Evolutionary conservation across 2,329 filamentous ascomycete genomes (phyloP).

Genomic region (Trichoderma harzianum): DNA sequence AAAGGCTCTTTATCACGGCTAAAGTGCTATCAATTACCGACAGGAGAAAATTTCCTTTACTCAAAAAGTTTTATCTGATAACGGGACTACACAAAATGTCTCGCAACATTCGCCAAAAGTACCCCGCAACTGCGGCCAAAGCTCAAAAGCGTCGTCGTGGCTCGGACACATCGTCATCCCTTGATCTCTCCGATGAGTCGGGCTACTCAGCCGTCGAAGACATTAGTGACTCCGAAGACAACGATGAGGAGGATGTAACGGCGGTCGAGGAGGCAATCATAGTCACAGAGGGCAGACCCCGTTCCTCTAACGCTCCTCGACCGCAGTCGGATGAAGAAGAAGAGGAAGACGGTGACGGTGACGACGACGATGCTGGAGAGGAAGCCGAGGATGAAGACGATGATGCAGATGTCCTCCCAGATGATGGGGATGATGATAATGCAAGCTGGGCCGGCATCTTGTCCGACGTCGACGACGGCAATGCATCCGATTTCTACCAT

Average conservation of each 20-base stretch:
- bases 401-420: constrained; percentile 34
- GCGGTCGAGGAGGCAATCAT: constrained; percentile 77
- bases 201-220: constrained; percentile 76
- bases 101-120: constrained; percentile 51
- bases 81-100: constrained; percentile 40
- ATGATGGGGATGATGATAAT: constrained; percentile 41
- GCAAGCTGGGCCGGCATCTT: constrained; percentile 56
- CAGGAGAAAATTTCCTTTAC: background rate
- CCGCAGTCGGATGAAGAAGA: constrained; percentile 38
- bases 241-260: constrained; percentile 75
- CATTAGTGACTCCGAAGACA: constrained; percentile 72
- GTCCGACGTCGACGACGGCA: constrained; percentile 44
- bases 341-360: constrained; percentile 31
- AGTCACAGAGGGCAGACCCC: constrained; percentile 44
- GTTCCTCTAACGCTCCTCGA: constrained; percentile 48
- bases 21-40: background rate
- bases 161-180: constrained; percentile 55
- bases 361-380: constrained; percentile 35
- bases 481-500: constrained; percentile 41
- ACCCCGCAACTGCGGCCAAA: constrained; percentile 42
- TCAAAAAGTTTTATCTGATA: constrained; percentile 1
- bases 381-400: constrained; percentile 38
- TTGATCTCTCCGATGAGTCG: constrained; percentile 62
- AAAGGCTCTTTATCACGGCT: background rate
- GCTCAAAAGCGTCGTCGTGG: constrained; percentile 45